Evolutionary conservation across 371 early-diverging fungal genomes (phyloP), one percentile per base, ranked within the genome.

Genomic region (Zychaea mexicana): DNA sequence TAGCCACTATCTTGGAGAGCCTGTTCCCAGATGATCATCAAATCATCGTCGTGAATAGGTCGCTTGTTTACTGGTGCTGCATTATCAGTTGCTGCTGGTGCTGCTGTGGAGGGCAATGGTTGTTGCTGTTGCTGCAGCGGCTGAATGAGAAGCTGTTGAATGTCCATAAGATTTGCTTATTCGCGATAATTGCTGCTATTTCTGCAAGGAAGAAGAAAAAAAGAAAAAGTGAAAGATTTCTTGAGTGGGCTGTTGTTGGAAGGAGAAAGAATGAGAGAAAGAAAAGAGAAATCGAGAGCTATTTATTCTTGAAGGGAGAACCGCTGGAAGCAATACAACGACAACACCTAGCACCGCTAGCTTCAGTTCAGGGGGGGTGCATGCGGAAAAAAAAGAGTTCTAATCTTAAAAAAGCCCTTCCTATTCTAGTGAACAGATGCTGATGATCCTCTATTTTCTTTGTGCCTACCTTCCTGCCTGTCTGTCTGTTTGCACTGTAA

Each of bases 21-120:
- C 10, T 52, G 28, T 52, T 76, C 68, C 74, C 70, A 79, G 19
- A 68, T n/a, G 3, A 54, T 2, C 71, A 68, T 72, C 6, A 73
- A 39, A n/a, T 69, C 54, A 32, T 69, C 65, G 38, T 73, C 73
- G 9, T 56, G 66, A 17, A 73, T 62, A 26, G 69, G 49, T 26
- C 22, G 32, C 49, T 52, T 59, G 22, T 22, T 36, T 22, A 0
- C n/a, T 59, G 42, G 42, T 42, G 36, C 15, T n/a, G 21, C 22
- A 45, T 26, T 15, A 13, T 15, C 17, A 15, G 36, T 15, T 36
- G 19, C 26, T 52, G 52, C 5, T 52, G 52, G 4, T 22, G 24
- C 26, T 52, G 27, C 24, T 9, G 52, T 24, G 24, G 30, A 31
- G 17, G 47, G 21, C 21, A 17, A 21, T 60, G 60, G 26, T 19